A percentile compares a stretch with the other conserved stretches of the same genome.
These are phyloP conservation scores for Gynochthodes officinalis DNA, from an alignment of 257 asterid species.

Conservation along the genomic window DNA sequence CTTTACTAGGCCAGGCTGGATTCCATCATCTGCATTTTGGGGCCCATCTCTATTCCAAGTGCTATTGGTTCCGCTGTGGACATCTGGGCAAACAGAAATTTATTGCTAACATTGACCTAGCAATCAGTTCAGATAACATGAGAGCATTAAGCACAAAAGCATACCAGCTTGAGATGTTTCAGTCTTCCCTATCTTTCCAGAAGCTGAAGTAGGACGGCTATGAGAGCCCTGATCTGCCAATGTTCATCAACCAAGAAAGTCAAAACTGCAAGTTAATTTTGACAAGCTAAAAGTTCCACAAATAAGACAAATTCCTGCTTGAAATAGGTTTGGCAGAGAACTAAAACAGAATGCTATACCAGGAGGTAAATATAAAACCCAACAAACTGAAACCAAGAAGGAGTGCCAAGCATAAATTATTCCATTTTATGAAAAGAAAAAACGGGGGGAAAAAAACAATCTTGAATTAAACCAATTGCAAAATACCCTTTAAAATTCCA, in stretches of 20 bases:
- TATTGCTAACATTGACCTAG: constrained; percentile 5
- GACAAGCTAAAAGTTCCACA: background rate
- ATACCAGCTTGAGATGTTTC: constrained; percentile 52
- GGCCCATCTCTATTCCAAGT: constrained; percentile 62
- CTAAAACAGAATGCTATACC: too few relatives aligned
- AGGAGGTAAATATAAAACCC: too few relatives aligned
- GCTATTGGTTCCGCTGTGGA: constrained; percentile 40
- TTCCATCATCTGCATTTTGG: constrained; percentile 49
- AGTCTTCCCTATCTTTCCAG: constrained; percentile 47
- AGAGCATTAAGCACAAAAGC: constrained; percentile 24
- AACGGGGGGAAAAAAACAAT: too few relatives aligned
- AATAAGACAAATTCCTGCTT: background rate
- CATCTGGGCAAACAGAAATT: constrained; percentile 46
- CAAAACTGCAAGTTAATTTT: constrained; percentile 13
- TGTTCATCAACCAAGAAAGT: constrained; percentile 18
- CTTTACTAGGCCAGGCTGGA: constrained; percentile 48
- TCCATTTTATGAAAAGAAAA: background rate
- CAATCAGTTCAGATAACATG: constrained; percentile 3
- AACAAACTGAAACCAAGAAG: background rate
- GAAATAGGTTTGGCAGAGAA: background rate
- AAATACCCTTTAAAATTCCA: too few relatives aligned
- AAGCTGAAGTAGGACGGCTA: constrained; percentile 71
- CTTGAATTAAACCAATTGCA: background rate
- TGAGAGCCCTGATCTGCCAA: constrained; percentile 49
- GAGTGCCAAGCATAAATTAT: background rate